These are phyloP conservation scores for Phyllosticta paracitricarpa DNA, from an alignment of 2,329 filamentous ascomycete species.

Conservation along the genomic window DNA sequence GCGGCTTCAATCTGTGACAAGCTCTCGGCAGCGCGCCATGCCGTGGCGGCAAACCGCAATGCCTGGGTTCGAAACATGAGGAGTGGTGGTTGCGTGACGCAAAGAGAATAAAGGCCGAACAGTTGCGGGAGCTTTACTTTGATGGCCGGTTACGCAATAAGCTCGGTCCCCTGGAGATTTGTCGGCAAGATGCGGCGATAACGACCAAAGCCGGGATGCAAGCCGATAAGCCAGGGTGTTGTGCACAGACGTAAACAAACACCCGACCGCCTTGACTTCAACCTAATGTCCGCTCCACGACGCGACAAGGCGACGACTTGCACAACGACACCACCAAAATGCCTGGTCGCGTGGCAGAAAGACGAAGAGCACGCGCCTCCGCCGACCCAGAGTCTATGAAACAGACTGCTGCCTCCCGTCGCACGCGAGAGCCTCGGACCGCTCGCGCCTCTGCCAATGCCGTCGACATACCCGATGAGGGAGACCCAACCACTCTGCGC, in stretches of 20 bases:
- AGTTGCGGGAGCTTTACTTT: constrained; percentile 8
- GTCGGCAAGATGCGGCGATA: neutral
- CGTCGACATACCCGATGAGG: constrained; percentile 56
- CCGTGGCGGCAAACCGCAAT: constrained; percentile 57
- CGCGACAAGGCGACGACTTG: constrained; percentile 6
- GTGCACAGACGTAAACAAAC: constrained; percentile 11
- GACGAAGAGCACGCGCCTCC: constrained; percentile 28
- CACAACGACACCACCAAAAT: constrained; percentile 21
- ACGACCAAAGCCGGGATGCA: neutral
- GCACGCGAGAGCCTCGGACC: constrained; percentile 32
- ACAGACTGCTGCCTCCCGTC: constrained; percentile 29
- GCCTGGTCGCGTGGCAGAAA: constrained; percentile 35
- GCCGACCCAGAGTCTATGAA: constrained; percentile 30
- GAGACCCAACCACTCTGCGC: constrained; percentile 59
- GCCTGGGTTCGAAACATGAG: constrained; percentile 61
- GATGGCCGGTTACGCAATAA: constrained; percentile 8
- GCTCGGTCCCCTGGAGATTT: neutral
- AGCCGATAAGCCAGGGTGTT: neutral
- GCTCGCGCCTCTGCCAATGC: constrained; percentile 31
- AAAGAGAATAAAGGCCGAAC: neutral
- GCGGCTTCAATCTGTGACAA: constrained; percentile 37
- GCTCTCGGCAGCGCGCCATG: constrained; percentile 39
- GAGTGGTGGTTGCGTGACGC: constrained; percentile 10
- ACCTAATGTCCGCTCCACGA: constrained; percentile 5
- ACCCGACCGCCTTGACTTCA: constrained; percentile 6